phyloP scores from a whole-genome alignment of 1,284 basidiomycete species.

The Golubevia pallescens region DNA sequence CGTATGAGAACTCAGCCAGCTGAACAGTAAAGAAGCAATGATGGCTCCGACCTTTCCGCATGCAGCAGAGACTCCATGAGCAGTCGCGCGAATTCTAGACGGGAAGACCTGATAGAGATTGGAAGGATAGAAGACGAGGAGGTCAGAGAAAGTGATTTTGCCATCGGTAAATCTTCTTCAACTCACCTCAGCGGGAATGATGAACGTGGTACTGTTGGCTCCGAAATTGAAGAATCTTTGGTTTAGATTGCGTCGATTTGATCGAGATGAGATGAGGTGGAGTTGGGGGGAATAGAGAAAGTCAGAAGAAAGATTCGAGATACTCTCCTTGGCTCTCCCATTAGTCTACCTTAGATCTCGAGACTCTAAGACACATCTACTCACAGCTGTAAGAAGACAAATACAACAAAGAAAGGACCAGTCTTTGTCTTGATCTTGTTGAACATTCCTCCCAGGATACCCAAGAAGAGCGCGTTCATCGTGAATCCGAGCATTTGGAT shows the following conservation, averaged over 20 bases:
- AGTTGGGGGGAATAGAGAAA: too few relatives aligned
- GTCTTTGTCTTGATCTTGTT: slow-evolving; percentile 42
- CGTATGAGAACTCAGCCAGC: slow-evolving; percentile 19
- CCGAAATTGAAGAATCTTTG: slow-evolving; percentile 53
- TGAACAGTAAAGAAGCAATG: slow-evolving; percentile 66
- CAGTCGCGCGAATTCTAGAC: slow-evolving; percentile 67
- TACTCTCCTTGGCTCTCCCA: too few relatives aligned
- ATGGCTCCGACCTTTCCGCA: slow-evolving; percentile 68
- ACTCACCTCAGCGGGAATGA: slow-evolving; percentile 29
- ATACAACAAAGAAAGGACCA: slow-evolving; percentile 52
- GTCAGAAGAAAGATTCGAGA: too few relatives aligned
- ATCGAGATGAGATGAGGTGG: too few relatives aligned
- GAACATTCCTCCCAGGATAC: slow-evolving; percentile 47
- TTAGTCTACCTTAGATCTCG: too few relatives aligned
- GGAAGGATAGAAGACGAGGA: slow-evolving; percentile 64
- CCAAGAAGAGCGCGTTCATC: slow-evolving; percentile 54
- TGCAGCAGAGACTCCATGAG: slow-evolving; percentile 67
- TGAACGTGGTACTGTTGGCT: slow-evolving; percentile 51
- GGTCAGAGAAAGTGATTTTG: too few relatives aligned
- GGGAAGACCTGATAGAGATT: slow-evolving; percentile 66
- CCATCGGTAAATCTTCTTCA: too few relatives aligned
- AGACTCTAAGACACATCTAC: too few relatives aligned
- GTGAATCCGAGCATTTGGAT: slow-evolving; percentile 51
- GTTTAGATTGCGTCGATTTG: too few relatives aligned
- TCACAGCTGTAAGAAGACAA: slow-evolving; percentile 52